Evolutionary conservation across 1,284 basidiomycete genomes (phyloP), one percentile per base, ranked within the genome.

Genomic region (Boletus chippewaensis): DNA sequence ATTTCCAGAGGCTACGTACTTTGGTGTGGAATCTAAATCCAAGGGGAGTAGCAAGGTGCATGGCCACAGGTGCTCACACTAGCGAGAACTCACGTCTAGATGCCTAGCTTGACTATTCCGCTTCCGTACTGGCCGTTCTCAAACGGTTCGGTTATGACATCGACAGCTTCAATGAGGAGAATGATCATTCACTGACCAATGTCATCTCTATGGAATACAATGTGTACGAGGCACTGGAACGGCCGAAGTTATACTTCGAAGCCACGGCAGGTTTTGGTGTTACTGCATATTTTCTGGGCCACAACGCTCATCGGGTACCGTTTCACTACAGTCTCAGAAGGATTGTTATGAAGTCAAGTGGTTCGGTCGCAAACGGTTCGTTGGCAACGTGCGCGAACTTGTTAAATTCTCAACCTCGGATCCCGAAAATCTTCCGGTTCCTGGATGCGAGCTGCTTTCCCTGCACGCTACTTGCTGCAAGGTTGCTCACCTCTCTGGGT

Each of bases 181-280:
- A 45, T 2, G 35, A 53, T 46, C 55, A 53, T 41, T 50, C 48
- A 9, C 18, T 53, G 35, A 43, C 24, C 16, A 57, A 57, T 9
- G 35, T 56, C 26, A 11, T 56, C 2, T 29, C 54, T 31, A 1
- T 56, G 20, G 2, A 16, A 12, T 1, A 1, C 2, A 2, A 42
- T 22, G 29, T 52, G 12, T 20, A 34, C 9, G 40, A 47, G 0
- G 1, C 0, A 6, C 45, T 54, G 29, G 49, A 46, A 35, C 20
- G 7, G 5, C 20, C 47, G 22, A 0, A 15, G 4, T 24, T 53
- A 3, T 47, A 42, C 16, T 43, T 53, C 3, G 52, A 47, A 47
- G 36, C 44, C 28, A 53, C 40, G 15, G 52, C 20, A 9, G 41
- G 26, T 26, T 24, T 24, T 8, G 8, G 46, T 32, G 26, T 40